Evolutionary conservation across 1,139 yeast species (phyloP), one percentile per base, ranked within the genome.

Genomic region (Groenewaldozyma auringiensis): DNA sequence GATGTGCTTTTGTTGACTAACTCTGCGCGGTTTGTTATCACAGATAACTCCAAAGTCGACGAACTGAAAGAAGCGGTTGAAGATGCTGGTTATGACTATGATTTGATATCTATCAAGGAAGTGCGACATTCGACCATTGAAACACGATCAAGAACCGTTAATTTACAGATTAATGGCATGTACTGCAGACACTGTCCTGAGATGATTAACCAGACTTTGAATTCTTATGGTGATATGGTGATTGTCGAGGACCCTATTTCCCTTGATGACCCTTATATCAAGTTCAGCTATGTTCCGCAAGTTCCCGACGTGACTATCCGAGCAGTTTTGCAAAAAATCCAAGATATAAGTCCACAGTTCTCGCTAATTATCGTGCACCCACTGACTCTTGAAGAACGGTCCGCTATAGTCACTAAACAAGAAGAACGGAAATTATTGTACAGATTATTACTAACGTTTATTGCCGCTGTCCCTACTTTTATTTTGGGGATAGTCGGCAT

Each of bases 151-250:
- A 70, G 92, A 53, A 69, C 79, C 0, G 74, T 82, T 41, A 75
- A 75, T 51, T 64, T 82, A 45, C 69, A 69, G 37, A 70, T 83
- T n/a, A 70, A 69, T 3, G 89, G 89, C 1, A 82, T 83, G 86
- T 78, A 65, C 58, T 83, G 92, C 64, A 73, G 59, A 17, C 78
- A 79, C 57, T 83, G 92, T 57, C 92, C 92, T 1, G 75, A 72
- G 27, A 59, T 71, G 2, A 70, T 83, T 36, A 72, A 72, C 54
- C 64, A 69, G 1, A 74, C 75, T 40, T 65, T 83, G 43, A 56
- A 65, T 2, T 67, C 70, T 9, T 77, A 71, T 56, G 88, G 86
- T 45, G 75, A 74, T 42, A 76, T 81, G 0, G 66, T 76, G n/a
- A 63, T 71, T 11, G 70, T 76, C 3, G 74, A 75, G 39, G 78